Base-by-base conservation (phyloP, 2,329 filamentous ascomycete species). In the Penicillium sp. region DNA sequence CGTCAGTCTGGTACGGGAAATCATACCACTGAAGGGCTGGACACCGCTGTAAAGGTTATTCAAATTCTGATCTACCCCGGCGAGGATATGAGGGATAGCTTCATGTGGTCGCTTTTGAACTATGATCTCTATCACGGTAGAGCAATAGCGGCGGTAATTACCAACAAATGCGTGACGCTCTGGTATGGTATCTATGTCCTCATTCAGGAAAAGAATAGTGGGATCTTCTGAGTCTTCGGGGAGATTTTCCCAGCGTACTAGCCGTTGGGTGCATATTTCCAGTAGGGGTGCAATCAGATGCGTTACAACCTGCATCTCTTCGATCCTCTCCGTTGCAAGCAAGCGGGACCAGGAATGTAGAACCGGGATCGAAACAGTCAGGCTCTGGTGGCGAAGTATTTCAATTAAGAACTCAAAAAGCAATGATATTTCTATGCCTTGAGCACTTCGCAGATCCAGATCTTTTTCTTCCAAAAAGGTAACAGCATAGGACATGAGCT, bases 131-230 rank as follows among this genome's bases (percentile, higher is more conserved):
- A 99, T 91, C 24, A 97, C 83, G 59, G 90, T 87, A 3, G 87
- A 86, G 70, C 91, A 94, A 67, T 96, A 97, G 58, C 94, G 84
- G 40, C 94, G 83, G 71, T 99, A 99, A 68, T 99, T 97, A 3
- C 93, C 91, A 11, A 97, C 81, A 70, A 99, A 99, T 1, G 91
- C 91, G 73, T 99, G 94, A 23, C 91, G 84, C 70, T 99, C 94
- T 0, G 94, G 94, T 20, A 93, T 79, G 0, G 93, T 97, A 67
- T 99, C 94, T 56, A 96, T 95, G 68, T 99, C 94, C 67, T 97
- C 92, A 65, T 91, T 81, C 1, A 99, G 80, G 63, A 96, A 94
- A 11, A 90, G 78, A 58, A 91, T 83, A 0, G 89, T 92, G 1
- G 89, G 81, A 64, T 97, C 87, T 47, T 90, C 83, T 0, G 87